Evolutionary conservation across 805 yeast species (phyloP), one percentile per base, ranked within the genome.

Genomic region (Starmerella geochares): DNA sequence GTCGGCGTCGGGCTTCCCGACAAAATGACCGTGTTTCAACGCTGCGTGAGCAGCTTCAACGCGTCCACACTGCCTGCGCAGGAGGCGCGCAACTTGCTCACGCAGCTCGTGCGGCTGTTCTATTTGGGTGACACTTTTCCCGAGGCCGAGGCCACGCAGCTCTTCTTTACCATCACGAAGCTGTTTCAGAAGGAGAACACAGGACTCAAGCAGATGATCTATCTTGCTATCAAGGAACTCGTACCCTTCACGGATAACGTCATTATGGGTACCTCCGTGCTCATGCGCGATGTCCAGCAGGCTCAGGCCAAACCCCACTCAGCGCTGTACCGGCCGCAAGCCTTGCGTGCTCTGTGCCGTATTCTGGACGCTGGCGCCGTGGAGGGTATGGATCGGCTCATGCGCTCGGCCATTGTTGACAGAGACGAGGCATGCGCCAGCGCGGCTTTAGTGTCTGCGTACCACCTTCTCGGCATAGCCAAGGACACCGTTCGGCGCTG

Each of bases 1-100:
- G 58, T 72, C 82, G 80, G 81, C 50, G 67, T 77, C 59, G 44
- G 44, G 33, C 32, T 27, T 19, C 94, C 95, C 50, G 97, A 92
- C 69, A 88, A 88, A 69, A 92, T 92, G 97, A 82, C 96, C 10
- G 88, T 92, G 55, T 90, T 83, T 67, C 98, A 92, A 69, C 95
- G 88, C 65, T 88, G 96, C 72, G 72, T 86, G 62, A 84, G 84
- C 58, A 88, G 85, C 53, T 92, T 92, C 76, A 90, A 88, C 71
- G 86, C 88, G 56, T 76, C 92, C 39, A 95, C 95, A 10, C 82
- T 88, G 52, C 81, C 84, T 60, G 84, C 96, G 24, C 83, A 81
- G 60, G 83, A 83, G 67, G 87, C 95, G 63, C 84, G 98, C 60
- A 66, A 73, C 52, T 71, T 90, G 63, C 75, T 92, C 64, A 82